phyloP scores from a whole-genome alignment of 108 stramenopile genomes.

The Parmales sp. region DNA sequence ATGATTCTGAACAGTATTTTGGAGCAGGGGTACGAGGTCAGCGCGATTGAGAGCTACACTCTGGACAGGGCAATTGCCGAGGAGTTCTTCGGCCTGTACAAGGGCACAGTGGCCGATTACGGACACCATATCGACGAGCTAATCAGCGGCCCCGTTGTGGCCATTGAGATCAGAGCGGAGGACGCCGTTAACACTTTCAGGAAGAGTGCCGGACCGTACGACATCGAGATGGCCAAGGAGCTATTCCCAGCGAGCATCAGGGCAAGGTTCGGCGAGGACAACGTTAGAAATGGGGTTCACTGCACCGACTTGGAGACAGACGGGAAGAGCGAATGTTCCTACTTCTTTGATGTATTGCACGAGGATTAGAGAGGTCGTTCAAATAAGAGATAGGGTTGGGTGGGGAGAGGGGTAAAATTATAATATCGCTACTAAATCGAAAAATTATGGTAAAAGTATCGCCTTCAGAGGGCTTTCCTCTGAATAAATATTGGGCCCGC shows the following conservation, averaged over 20 bases:
- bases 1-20: slow-evolving; percentile 37
- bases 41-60: slow-evolving; percentile 41
- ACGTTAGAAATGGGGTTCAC: slow-evolving; percentile 61
- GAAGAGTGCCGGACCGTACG: slow-evolving; percentile 56
- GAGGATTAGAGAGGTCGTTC: neutral
- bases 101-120: slow-evolving; percentile 39
- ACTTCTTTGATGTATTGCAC: slow-evolving; percentile 53
- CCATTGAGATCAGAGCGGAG: slow-evolving; percentile 35
- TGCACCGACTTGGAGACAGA: slow-evolving; percentile 70
- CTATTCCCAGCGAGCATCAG: slow-evolving; percentile 45
- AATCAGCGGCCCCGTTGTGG: slow-evolving; percentile 39
- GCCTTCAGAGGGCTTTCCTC: no score
- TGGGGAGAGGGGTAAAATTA: no score
- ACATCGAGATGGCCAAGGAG: slow-evolving; percentile 59
- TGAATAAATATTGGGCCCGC: no score
- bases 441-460: no score
- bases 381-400: no score
- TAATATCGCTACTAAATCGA: no score
- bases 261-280: slow-evolving; percentile 47
- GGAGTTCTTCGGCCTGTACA: slow-evolving; percentile 64
- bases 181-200: slow-evolving; percentile 48
- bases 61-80: slow-evolving; percentile 39
- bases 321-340: slow-evolving; percentile 52
- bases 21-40: slow-evolving; percentile 41
- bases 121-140: slow-evolving; percentile 49